These are phyloP conservation scores for Nemania diffusa DNA, from an alignment of 2,329 filamentous ascomycete genomes.

Conservation along the genomic window DNA sequence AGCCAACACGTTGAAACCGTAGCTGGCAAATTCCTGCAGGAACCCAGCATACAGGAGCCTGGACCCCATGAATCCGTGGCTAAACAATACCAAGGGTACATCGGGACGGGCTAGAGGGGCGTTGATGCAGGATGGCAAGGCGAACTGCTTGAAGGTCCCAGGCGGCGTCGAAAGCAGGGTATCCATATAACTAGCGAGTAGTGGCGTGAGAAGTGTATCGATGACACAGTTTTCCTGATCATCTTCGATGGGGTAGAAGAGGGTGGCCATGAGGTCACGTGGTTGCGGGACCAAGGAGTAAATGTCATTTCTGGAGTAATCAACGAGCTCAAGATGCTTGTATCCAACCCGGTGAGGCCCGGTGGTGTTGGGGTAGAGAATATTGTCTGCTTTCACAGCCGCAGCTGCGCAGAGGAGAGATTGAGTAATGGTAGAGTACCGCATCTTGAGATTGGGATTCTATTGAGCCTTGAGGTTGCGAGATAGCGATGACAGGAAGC, in stretches of 20 bases:
- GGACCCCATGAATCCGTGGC: constrained; percentile 21
- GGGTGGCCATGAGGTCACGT: constrained; percentile 14
- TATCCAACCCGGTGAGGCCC: constrained; percentile 21
- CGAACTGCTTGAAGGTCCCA: constrained; percentile 18
- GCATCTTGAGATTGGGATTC: constrained; percentile 11
- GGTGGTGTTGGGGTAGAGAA: constrained; percentile 16
- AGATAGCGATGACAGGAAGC: not conserved
- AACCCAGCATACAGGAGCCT: constrained; percentile 17
- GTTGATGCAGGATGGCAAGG: constrained; percentile 13
- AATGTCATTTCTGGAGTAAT: constrained; percentile 10
- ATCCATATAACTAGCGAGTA: constrained; percentile 6
- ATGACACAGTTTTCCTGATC: constrained; percentile 3
- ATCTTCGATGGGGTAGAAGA: constrained; percentile 22
- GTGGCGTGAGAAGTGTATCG: constrained; percentile 3
- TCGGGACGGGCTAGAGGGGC: constrained; percentile 19
- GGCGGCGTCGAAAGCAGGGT: not conserved
- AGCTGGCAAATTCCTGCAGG: constrained; percentile 24
- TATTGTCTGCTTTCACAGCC: constrained; percentile 7
- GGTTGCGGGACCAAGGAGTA: constrained; percentile 5
- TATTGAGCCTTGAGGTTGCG: not conserved
- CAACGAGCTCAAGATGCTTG: constrained; percentile 20
- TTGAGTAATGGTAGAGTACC: constrained; percentile 5
- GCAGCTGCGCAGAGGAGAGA: constrained; percentile 16
- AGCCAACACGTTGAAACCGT: constrained; percentile 24
- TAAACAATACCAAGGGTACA: constrained; percentile 23